Conservation (phyloP, 768 basidiomycete genomes). For the Agrocybe chaxingu region DNA sequence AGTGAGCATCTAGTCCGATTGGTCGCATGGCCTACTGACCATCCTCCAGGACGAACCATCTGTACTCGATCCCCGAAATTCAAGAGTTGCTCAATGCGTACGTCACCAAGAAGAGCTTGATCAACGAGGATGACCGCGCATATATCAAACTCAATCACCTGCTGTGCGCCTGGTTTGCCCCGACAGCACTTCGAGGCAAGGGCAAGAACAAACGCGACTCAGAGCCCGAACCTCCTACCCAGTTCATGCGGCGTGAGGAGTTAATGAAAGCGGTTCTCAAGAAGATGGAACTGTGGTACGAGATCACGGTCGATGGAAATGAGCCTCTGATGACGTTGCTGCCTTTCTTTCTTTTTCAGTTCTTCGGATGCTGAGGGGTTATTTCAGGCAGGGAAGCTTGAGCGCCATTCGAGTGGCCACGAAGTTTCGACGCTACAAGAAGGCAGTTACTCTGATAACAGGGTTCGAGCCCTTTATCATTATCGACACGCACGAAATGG, state of each 20-base stretch:
- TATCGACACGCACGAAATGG: conserved; percentile 68
- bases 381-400: conserved; percentile 68
- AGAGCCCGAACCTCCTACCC: conserved; percentile 15
- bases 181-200: conserved; percentile 28
- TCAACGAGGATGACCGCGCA: conserved; percentile 63
- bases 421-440: conserved; percentile 74
- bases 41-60: conserved; percentile 38
- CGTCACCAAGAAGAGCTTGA: conserved; percentile 53
- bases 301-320: conserved; percentile 50
- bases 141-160: conserved; percentile 68
- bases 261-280: conserved; percentile 47
- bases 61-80: conserved; percentile 60
- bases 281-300: conserved; percentile 79
- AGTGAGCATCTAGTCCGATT: conserved; percentile 40
- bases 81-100: conserved; percentile 59
- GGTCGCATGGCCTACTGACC: background rate
- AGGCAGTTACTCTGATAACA: conserved; percentile 70
- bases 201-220: conserved; percentile 25
- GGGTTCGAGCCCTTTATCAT: conserved; percentile 77
- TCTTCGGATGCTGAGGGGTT: background rate
- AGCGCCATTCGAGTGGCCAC: conserved; percentile 66
- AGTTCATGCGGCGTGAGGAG: conserved; percentile 70
- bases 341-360: background rate
- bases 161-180: conserved; percentile 32
- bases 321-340: conserved; percentile 61